Conservation (phyloP, 176 grass and related monocot genomes). For the Tuctoria greenei region DNA sequence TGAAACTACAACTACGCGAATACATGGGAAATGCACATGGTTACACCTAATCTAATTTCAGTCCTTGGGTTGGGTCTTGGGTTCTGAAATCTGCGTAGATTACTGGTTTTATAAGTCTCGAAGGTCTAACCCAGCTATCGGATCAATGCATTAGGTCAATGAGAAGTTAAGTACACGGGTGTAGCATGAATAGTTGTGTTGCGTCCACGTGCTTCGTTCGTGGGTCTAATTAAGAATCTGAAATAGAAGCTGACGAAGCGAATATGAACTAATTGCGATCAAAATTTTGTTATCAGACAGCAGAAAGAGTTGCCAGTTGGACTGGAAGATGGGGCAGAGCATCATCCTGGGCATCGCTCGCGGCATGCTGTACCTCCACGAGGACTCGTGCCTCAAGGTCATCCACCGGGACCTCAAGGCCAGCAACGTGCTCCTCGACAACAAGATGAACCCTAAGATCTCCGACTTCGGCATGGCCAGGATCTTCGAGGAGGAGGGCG, state of each 20-base stretch:
- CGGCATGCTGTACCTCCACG: constrained; percentile 86
- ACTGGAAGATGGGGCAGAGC: constrained; percentile 68
- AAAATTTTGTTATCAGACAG: constrained; percentile 22
- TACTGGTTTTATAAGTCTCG: constrained; percentile 26
- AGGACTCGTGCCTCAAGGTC: constrained; percentile 77
- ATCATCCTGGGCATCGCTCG: constrained; percentile 81
- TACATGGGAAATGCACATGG: constrained; percentile 30
- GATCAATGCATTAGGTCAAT: constrained; percentile 46
- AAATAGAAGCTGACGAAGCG: neutral
- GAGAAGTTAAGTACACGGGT: neutral
- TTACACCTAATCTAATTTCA: neutral
- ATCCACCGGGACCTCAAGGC: constrained; percentile 89
- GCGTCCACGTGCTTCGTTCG: constrained; percentile 8
- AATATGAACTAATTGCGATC: neutral
- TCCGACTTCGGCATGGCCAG: constrained; percentile 97
- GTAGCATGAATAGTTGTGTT: neutral
- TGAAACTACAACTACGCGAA: neutral
- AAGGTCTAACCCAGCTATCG: constrained; percentile 12
- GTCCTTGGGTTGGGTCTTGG: neutral
- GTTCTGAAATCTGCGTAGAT: constrained; percentile 20
- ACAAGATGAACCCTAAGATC: constrained; percentile 95
- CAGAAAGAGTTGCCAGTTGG: constrained; percentile 52
- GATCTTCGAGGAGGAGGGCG: constrained; percentile 63
- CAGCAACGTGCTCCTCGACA: constrained; percentile 88
- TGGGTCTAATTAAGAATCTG: neutral